Evolutionary conservation across 805 yeast species (phyloP), one percentile per base, ranked within the genome.

Genomic region (Pichia deserticola): DNA sequence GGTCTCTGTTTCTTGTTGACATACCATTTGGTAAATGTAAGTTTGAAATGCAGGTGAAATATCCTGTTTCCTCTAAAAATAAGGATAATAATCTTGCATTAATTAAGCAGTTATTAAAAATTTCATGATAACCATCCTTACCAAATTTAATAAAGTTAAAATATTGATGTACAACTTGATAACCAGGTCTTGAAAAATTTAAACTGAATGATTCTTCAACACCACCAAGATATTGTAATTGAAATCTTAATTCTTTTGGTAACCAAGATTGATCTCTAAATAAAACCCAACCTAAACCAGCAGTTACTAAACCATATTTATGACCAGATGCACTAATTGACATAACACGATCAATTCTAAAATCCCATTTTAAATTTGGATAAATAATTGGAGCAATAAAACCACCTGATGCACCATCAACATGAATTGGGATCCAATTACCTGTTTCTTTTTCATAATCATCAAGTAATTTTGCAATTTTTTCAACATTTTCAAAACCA

Each of bases 371-470:
- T 54, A 82, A 73, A 15, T 84, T 77, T 5, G 95, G 95, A 62
- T 75, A 84, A 32, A 80, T 66, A 61, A 89, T 86, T 20, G 97
- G 96, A 2, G 96, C 96, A 40, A 89, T 77, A 62, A 89, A 80
- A 1, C 85, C 97, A 51, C 97, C 97, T 25, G 89, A 79, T 3
- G 97, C 97, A 57, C 93, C 97, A 65, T 89, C 97, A 30, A 90
- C 93, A 63, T 89, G 97, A 61, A 89, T 88, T 42, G 93, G 89
- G 51, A 89, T 73, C 59, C 76, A 76, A 51, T 69, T 51, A 7
- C 95, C 95, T 4, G 76, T 81, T 57, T 83, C 82, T 52, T 69
- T 67, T 63, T 90, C 83, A 57, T 78, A 75, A 49, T 82, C 79
- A 61, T 84, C 90, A 54, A 89, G 71, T n/a, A 84, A 69, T n/a